These are phyloP conservation scores for Marasmius oreades DNA, from an alignment of 1,284 basidiomycete species.

Conservation along the genomic window DNA sequence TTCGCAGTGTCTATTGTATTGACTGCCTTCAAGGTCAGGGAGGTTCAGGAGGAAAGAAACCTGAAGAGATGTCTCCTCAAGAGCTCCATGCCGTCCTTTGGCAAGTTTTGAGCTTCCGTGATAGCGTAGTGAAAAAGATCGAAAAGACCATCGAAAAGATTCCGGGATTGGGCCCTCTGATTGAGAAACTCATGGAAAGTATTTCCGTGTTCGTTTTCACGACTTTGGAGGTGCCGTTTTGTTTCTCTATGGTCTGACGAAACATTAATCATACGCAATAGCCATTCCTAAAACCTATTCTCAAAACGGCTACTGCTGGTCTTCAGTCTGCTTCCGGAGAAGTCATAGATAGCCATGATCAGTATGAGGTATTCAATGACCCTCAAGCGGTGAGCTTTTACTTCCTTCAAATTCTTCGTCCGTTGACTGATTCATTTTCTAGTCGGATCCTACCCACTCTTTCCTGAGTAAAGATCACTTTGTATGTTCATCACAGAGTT, in stretches of 20 bases:
- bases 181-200: conserved; percentile 82
- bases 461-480: conserved; percentile 82
- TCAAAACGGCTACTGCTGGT: conserved; percentile 62
- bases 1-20: neutral
- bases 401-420: neutral
- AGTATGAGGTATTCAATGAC: conserved; percentile 83
- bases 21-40: neutral
- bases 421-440: conserved; percentile 6
- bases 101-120: conserved; percentile 85
- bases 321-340: conserved; percentile 64
- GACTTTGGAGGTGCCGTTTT: conserved; percentile 58
- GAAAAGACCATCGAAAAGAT: conserved; percentile 82
- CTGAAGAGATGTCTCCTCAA: conserved; percentile 84
- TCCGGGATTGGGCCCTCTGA: conserved; percentile 63
- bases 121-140: conserved; percentile 84
- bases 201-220: conserved; percentile 81
- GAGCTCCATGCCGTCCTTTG: conserved; percentile 83
- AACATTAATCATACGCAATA: conserved; percentile 27
- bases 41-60: conserved; percentile 47
- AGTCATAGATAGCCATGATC: conserved; percentile 78
- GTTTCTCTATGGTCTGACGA: neutral
- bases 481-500: conserved; percentile 36
- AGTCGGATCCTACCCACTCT: conserved; percentile 86
- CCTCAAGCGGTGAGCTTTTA: conserved; percentile 60
- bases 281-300: conserved; percentile 75